Percentiles rank a stretch among this genome's conserved stretches.
phyloP scores from a whole-genome alignment of 257 asterid species.

The Scutellaria baicalensis region DNA sequence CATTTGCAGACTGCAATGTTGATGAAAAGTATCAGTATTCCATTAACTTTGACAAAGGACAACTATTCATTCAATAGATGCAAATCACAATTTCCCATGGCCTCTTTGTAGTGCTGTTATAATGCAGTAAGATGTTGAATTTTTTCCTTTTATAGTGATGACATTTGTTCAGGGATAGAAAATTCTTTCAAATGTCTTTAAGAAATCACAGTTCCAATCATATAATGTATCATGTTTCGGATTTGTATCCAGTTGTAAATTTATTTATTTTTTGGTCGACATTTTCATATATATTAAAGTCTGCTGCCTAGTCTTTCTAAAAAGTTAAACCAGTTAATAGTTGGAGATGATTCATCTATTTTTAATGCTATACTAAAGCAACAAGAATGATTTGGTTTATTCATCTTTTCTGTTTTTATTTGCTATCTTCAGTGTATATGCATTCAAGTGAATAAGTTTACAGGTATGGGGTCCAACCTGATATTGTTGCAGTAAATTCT shows the following conservation, averaged over 20 bases:
- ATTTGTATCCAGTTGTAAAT: background rate
- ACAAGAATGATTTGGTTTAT: background rate
- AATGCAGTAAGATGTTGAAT: background rate
- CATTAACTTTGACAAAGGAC: background rate
- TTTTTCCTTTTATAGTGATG: background rate
- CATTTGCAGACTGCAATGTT: background rate
- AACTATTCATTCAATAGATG: background rate
- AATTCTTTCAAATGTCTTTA: background rate
- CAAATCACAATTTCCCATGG: background rate
- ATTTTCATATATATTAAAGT: background rate
- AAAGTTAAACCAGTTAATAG: background rate
- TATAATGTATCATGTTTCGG: background rate
- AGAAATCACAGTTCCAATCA: background rate
- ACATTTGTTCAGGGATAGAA: background rate
- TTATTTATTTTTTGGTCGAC: background rate
- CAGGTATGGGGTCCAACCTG: constrained; percentile 67
- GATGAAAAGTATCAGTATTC: background rate
- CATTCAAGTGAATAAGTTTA: constrained; percentile 30
- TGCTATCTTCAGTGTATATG: constrained; percentile 10
- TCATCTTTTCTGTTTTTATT: background rate
- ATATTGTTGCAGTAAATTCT: constrained; percentile 54
- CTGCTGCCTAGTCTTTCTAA: background rate
- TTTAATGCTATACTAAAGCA: background rate
- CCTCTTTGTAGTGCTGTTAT: background rate
- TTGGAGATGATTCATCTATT: background rate